Evolutionary conservation across 2,329 filamentous ascomycete species (phyloP), one percentile per base, ranked within the genome.

Genomic region (Fusarium beomiforme): DNA sequence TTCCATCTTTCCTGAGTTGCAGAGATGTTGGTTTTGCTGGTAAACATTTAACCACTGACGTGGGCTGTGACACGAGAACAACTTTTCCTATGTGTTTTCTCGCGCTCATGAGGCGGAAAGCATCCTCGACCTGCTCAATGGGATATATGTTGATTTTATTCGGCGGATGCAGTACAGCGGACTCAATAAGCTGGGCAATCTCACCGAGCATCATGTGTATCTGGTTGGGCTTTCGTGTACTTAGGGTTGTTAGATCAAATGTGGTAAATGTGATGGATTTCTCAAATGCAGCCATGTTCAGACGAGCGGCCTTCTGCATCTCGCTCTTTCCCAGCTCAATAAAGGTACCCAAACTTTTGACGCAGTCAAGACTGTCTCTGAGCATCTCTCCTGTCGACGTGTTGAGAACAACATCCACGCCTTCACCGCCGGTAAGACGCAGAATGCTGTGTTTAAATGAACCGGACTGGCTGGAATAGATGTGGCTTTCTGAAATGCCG

Each of bases 31-130:
- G 26, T 7, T 59, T 46, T 4, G 42, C 34, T 34, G 59, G 59
- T 6, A 21, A 12, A 21, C 59, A 61, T 41, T 41, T 47, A 17
- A 61, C 59, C 10, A 17, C 24, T 9, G 59, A 61, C 17, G 42
- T 47, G 6, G 53, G 29, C 11, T 61, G 21, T 8, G 53, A 7
- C 8, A 17, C 6, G 4, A 61, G 19, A 29, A 61, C 53, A n/a
- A 61, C 13, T 9, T 61, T 61, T 5, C 59, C 59, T 6, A 47
- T 59, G 9, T 61, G 59, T 4, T 59, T 61, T 10, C 59, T 59
- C 5, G 42, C 12, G 24, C 42, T 23, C 8, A 61, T 41, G 9
- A 47, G 26, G 4, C 59, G 53, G 29, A 61, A 61, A 2, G 42
- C 59, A n/a, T 61, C 53, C 6, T 61, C 59, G 3, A 47, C 19